Evolutionary conservation across 208 protist genomes (phyloP).

Genomic region (Leishmania major): DNA sequence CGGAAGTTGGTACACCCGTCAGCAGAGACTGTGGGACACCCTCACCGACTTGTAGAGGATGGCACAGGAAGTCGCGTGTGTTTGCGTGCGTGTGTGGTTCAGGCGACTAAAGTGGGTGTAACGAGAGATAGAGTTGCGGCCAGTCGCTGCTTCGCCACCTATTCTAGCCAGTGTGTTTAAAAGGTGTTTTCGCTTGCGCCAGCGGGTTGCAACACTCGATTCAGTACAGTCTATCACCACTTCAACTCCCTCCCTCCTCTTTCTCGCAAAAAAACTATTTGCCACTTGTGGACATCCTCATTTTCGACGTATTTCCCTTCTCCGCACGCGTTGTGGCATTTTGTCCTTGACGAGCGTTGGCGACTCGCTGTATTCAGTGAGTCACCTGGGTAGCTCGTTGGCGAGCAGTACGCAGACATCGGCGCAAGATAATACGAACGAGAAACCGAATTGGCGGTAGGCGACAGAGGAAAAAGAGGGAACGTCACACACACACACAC

Average conservation of each 20-base stretch:
- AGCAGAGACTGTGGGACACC: not conserved
- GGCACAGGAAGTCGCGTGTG: too few relatives aligned
- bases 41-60: not conserved
- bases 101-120: not conserved
- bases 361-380: not conserved
- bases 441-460: not conserved
- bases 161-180: too few relatives aligned
- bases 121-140: not conserved
- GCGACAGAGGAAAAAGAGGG: not conserved
- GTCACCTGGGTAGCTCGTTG: not conserved
- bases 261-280: not conserved
- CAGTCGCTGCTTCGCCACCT: not conserved
- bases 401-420: not conserved
- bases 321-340: not conserved
- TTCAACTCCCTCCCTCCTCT: not conserved
- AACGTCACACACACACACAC: too few relatives aligned
- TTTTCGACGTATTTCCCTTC: not conserved
- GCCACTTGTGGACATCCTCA: not conserved
- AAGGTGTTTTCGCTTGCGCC: not conserved
- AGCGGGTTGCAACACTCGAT: not conserved
- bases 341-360: not conserved
- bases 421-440: not conserved
- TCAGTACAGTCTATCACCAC: not conserved
- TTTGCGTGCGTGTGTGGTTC: not conserved
- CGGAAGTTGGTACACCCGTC: not conserved